Percentiles rank a stretch among this genome's conserved stretches.
These are phyloP conservation scores for Tardiomyces depauwii DNA, from an alignment of 1,139 yeast species.

Conservation along the genomic window DNA sequence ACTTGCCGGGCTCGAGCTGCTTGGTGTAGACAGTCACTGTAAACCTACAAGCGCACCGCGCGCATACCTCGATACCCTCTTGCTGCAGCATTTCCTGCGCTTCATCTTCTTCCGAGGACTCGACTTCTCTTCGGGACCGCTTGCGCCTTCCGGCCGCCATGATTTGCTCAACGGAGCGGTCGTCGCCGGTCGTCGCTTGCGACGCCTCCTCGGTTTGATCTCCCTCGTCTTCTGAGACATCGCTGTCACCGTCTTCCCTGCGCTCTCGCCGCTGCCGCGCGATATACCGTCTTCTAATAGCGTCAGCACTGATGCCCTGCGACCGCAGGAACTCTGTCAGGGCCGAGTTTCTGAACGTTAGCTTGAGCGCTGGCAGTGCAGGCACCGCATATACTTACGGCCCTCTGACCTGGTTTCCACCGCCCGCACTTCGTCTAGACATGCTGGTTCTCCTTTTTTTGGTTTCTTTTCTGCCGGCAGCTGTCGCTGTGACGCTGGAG, in stretches of 20 bases:
- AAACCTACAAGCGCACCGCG: slow-evolving; percentile 47
- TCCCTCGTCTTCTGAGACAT: slow-evolving; percentile 14
- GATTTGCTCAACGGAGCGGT: background rate
- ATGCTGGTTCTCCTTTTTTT: too few species aligned
- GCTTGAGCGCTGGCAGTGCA: background rate
- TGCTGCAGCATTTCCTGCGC: slow-evolving; percentile 9
- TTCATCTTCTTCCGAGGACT: background rate
- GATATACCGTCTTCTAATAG: slow-evolving; percentile 53
- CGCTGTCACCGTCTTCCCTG: slow-evolving; percentile 23
- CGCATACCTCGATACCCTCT: slow-evolving; percentile 31
- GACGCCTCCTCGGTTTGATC: slow-evolving; percentile 14
- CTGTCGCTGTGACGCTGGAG: too few species aligned
- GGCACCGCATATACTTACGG: slow-evolving; percentile 12
- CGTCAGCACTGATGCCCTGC: slow-evolving; percentile 81
- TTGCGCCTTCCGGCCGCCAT: slow-evolving; percentile 5
- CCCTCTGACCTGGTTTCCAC: slow-evolving; percentile 16
- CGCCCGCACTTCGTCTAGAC: background rate
- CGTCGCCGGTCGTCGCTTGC: slow-evolving; percentile 3
- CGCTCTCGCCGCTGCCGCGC: slow-evolving; percentile 24
- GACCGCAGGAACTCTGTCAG: slow-evolving; percentile 34
- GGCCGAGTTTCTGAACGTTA: slow-evolving; percentile 23
- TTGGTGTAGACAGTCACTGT: slow-evolving; percentile 56
- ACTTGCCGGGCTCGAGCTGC: slow-evolving; percentile 32
- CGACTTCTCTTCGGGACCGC: slow-evolving; percentile 4
- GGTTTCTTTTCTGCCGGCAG: too few species aligned